A percentile compares a stretch with the other conserved stretches of the same genome.
These are phyloP conservation scores for Brassica rapa DNA, from an alignment of 345 rosid species.

Conservation along the genomic window DNA sequence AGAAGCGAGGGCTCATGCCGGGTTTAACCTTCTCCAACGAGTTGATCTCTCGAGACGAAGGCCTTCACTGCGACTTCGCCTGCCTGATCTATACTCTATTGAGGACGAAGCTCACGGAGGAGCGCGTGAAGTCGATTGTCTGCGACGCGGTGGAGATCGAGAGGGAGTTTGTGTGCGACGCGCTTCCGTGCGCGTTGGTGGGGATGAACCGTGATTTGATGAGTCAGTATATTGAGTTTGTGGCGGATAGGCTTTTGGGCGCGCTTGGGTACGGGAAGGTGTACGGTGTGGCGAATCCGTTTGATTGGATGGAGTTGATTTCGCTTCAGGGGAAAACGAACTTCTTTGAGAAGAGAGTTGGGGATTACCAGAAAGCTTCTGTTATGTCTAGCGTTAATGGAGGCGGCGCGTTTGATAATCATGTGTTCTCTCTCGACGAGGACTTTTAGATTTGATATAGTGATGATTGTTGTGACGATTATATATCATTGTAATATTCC, in stretches of 20 bases:
- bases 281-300: constrained; percentile 63
- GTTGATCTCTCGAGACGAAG: constrained; percentile 91
- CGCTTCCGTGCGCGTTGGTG: constrained; percentile 82
- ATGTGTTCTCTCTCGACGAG: constrained; percentile 72
- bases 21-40: constrained; percentile 94
- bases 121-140: constrained; percentile 67
- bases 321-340: constrained; percentile 87
- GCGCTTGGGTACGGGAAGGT: constrained; percentile 74
- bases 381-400: constrained; percentile 70
- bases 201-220: constrained; percentile 81
- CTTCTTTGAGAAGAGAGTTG: constrained; percentile 84
- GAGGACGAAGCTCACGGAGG: constrained; percentile 60
- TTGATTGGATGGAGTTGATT: constrained; percentile 95
- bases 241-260: constrained; percentile 71
- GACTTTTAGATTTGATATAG: constrained; percentile 53
- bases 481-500: constrained; percentile 29
- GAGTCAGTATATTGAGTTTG: constrained; percentile 91
- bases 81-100: constrained; percentile 66
- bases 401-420: constrained; percentile 43
- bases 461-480: neutral
- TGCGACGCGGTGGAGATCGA: constrained; percentile 87
- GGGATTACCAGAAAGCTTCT: constrained; percentile 82
- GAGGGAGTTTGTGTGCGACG: constrained; percentile 91
- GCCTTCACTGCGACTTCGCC: constrained; percentile 92
- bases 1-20: constrained; percentile 91